Percentiles rank a stretch among this genome's conserved stretches.
These are phyloP conservation scores for Paramecium biaurelia DNA, from an alignment of 73 alveolate genomes.

Conservation along the genomic window DNA sequence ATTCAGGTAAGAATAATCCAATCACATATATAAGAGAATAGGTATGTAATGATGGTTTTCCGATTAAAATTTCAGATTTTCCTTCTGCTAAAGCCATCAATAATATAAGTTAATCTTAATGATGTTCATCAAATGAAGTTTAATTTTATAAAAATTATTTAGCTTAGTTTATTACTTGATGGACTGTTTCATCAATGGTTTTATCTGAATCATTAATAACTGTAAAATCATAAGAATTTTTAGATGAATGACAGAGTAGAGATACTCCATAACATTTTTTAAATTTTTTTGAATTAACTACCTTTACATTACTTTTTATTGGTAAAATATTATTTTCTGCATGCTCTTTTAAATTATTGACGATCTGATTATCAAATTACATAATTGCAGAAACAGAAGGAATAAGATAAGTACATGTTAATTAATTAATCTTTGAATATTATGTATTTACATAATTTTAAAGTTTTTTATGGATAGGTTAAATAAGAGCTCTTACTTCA, in stretches of 20 bases:
- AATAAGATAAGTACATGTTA: neutral
- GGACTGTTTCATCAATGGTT: neutral
- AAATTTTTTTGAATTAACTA: neutral
- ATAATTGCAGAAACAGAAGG: neutral
- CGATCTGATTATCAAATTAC: neutral
- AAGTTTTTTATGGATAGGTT: neutral
- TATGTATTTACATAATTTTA: neutral
- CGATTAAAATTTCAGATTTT: neutral
- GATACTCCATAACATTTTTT: constrained; percentile 20
- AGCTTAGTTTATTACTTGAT: neutral
- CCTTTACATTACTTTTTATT: neutral
- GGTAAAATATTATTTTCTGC: neutral
- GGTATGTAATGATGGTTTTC: neutral
- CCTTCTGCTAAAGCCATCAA: constrained; percentile 16
- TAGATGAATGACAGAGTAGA: neutral
- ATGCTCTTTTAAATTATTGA: neutral
- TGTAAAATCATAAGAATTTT: neutral
- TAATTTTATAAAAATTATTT: neutral
- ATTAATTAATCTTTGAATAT: neutral
- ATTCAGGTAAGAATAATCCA: neutral
- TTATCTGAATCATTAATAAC: neutral
- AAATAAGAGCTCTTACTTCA: neutral
- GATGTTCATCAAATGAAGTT: neutral
- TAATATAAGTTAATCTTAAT: neutral
- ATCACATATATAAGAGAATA: neutral